Base-by-base conservation (phyloP, 352 stramenopile genomes). In the Globisporangium cylindrosporum region DNA sequence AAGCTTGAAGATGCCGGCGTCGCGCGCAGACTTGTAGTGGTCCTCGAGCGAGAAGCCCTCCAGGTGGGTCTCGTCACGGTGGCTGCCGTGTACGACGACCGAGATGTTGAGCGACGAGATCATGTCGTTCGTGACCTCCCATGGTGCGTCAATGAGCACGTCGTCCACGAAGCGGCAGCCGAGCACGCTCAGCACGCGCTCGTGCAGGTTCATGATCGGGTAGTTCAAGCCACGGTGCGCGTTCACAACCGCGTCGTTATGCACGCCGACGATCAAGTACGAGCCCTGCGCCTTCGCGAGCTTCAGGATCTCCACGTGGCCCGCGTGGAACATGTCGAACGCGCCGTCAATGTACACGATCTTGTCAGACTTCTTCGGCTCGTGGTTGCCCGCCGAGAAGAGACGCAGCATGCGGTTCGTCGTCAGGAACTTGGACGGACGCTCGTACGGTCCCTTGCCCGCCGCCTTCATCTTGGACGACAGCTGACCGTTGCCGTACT, bases 251-350 rank as follows among this genome's bases (percentile, higher is more conserved):
- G 77, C 83, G 81, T 99, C 97, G 72, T 97, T 97, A 79, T 99
- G 95, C 56, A 99, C 89, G 43, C 97, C 97, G 32, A 99, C 97
- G 67, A 99, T 97, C 5, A 99, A 68, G 77, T 98, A 99, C 77
- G 97, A 91, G 57, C 97, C 95, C 56, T 97, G 76, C 70, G 92
- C 73, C 67, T 97, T 97, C 8, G 94, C 94, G 15, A 88, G 82
- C 82, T 98, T 97, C 38, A 99, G 75, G 62, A 99, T 96, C 67
- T 97, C 89, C 18, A 99, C 95, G 77, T 99, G 97, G 60, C 97
- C 98, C 20, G 94, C 91, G 79, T 99, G 97, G 84, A 99, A 99
- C 92, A 99, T 98, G 80, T 99, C 98, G 80, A 97, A 99, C 24
- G 92, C 89, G 60, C 98, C 98, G 79, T 99, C 96, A 66, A 99